Evolutionary conservation across 495 filamentous ascomycete genomes (phyloP), one percentile per base, ranked within the genome.

Genomic region (Haplographium delicatum): DNA sequence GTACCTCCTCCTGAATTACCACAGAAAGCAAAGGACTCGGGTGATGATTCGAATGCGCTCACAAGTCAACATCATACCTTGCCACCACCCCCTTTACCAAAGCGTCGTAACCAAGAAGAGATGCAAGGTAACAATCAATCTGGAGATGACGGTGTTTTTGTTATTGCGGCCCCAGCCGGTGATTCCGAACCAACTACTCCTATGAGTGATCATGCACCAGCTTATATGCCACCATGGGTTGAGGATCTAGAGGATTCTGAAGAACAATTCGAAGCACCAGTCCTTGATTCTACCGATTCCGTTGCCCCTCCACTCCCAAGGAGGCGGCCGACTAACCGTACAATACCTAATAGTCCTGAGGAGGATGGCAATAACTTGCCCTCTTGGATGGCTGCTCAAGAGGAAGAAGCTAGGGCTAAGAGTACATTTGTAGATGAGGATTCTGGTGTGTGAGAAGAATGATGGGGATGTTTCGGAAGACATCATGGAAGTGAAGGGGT

Each of bases 131-230:
- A 40, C 8, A 23, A 11, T 24, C 60, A 45, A n/a, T 66, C 57
- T 11, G 67, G 68, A 23, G 73, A 80, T 37, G 72, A 80, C 35
- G 72, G 71, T 20, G 57, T 83, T 35, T 57, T 84, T 3, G 75
- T 84, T 20, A 80, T 84, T 6, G 75, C 72, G 28, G 81, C 81
- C 3, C 80, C 81, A 4, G 64, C 63, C 3, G 69, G 70, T 20
- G 67, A 68, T 44, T 82, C 78, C 5, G 76, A 82, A 60, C 80
- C 79, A 5, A 73, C 74, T 15, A 79, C 77, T 6, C 80, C 80
- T 0, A 35, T 51, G 28, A 52, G 11, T 18, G 60, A 61, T 13
- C 35, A 48, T 10, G 53, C 22, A 13, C 58, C 62, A 37, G 44
- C 59, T 4, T 69, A 71, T 42, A 51, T 68, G n/a, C 62, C 60